Percentiles rank a stretch among this genome's conserved stretches.
Evolutionary conservation across 2,329 filamentous ascomycete genomes (phyloP).

Genomic region (Diaporthe sp.): DNA sequence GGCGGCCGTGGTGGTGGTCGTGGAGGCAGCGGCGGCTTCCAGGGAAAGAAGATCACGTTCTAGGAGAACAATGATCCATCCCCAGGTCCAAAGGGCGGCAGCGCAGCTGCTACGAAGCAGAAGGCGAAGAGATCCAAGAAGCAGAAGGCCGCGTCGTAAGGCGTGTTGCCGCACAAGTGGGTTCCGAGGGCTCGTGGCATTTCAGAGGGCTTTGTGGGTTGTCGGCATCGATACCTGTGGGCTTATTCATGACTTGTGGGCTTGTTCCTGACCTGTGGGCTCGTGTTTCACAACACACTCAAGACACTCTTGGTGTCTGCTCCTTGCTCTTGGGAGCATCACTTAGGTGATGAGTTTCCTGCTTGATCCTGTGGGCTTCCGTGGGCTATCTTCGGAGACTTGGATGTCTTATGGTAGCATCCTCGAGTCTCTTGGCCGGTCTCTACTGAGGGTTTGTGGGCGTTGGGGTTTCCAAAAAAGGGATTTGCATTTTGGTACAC

Average conservation of each 20-base stretch:
- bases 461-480: constrained; percentile 41
- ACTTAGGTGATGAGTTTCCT: constrained; percentile 47
- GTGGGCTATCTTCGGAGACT: constrained; percentile 43
- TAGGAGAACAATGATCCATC: constrained; percentile 49
- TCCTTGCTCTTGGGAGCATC: constrained; percentile 49
- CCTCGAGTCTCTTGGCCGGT: constrained; percentile 38
- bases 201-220: constrained; percentile 70
- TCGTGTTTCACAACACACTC: constrained; percentile 43
- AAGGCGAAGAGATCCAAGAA: constrained; percentile 27
- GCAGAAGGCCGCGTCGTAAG: constrained; percentile 75
- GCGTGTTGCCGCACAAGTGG: constrained; percentile 56
- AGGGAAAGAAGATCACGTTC: constrained; percentile 86
- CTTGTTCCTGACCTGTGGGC: constrained; percentile 55
- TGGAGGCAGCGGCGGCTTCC: constrained; percentile 69
- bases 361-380: constrained; percentile 44
- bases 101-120: constrained; percentile 3
- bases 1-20: constrained; percentile 50
- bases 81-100: neutral
- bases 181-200: constrained; percentile 62
- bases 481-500: constrained; percentile 35
- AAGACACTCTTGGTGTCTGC: constrained; percentile 44
- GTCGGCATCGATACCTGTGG: constrained; percentile 68
- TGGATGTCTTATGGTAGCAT: constrained; percentile 43
- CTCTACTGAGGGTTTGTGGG: constrained; percentile 42
- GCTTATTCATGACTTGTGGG: constrained; percentile 63